These are phyloP conservation scores for Myochromella boudieri DNA, from an alignment of 768 basidiomycete species.

Conservation along the genomic window DNA sequence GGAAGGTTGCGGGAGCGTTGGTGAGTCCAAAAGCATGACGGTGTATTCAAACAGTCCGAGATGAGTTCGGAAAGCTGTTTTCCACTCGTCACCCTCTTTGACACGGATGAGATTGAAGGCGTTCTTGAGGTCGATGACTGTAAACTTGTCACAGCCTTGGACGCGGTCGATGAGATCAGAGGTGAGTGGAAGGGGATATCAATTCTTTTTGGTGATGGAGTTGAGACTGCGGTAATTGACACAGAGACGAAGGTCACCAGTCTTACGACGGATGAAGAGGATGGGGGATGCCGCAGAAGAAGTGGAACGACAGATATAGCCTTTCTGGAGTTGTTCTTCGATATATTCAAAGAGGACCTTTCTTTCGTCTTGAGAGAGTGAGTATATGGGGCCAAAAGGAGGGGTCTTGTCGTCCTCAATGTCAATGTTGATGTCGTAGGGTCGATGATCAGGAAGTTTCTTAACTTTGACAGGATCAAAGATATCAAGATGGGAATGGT, in stretches of 20 bases:
- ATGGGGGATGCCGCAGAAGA: slow-evolving; percentile 31
- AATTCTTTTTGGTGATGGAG: slow-evolving; percentile 21
- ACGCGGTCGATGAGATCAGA: slow-evolving; percentile 27
- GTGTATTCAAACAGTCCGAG: slow-evolving; percentile 36
- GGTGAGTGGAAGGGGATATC: slow-evolving; percentile 28
- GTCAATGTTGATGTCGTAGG: slow-evolving; percentile 34
- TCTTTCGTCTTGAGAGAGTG: slow-evolving; percentile 28
- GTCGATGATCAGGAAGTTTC: slow-evolving; percentile 30
- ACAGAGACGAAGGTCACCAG: slow-evolving; percentile 30
- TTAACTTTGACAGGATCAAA: slow-evolving; percentile 24
- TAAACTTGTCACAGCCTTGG: slow-evolving; percentile 25
- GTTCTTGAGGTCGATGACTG: slow-evolving; percentile 35
- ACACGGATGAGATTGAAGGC: slow-evolving; percentile 38
- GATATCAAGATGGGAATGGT: too few species aligned
- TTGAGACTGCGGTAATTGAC: slow-evolving; percentile 36
- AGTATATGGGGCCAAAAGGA: slow-evolving; percentile 35
- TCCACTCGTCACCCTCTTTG: slow-evolving; percentile 38
- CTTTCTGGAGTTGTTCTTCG: slow-evolving; percentile 33
- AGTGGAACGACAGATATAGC: slow-evolving; percentile 32
- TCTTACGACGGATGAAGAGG: slow-evolving; percentile 33
- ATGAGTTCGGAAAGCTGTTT: slow-evolving; percentile 39
- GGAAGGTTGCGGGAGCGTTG: slow-evolving; percentile 41
- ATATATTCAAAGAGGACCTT: slow-evolving; percentile 33
- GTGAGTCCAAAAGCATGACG: slow-evolving; percentile 37
- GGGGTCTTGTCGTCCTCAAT: slow-evolving; percentile 30